Conservation (phyloP, 768 basidiomycete genomes). For the Rhizopogon vinicolor region DNA sequence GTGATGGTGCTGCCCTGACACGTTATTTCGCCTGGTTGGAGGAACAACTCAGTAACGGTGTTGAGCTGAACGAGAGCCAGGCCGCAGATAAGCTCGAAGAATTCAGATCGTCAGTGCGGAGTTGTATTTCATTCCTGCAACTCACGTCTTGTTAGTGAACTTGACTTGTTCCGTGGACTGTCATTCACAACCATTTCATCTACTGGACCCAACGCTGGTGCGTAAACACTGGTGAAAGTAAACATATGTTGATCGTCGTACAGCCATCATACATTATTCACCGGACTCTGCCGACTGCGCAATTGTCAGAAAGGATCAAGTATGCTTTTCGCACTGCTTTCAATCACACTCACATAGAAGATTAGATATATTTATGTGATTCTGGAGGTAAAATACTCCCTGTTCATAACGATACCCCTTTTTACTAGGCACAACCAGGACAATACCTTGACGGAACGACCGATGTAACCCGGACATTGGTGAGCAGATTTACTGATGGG, state of each 20-base stretch:
- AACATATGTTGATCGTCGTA: not conserved
- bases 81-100: constrained; percentile 76
- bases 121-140: not conserved
- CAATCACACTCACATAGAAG: constrained; percentile 29
- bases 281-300: constrained; percentile 74
- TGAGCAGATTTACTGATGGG: constrained; percentile 24
- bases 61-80: constrained; percentile 69
- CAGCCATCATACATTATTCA: constrained; percentile 91
- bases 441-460: constrained; percentile 95
- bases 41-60: constrained; percentile 63
- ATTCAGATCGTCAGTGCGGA: constrained; percentile 67
- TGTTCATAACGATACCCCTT: not conserved
- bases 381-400: constrained; percentile 59
- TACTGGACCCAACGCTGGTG: constrained; percentile 88
- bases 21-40: constrained; percentile 96
- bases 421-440: constrained; percentile 30
- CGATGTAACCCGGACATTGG: constrained; percentile 89
- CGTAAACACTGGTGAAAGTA: constrained; percentile 12
- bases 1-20: constrained; percentile 84
- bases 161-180: constrained; percentile 76
- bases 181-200: constrained; percentile 94
- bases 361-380: constrained; percentile 72
- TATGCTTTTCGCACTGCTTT: constrained; percentile 18
- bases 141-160: constrained; percentile 45
- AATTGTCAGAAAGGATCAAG: constrained; percentile 71